Conservation (phyloP, 495 filamentous ascomycete species). For the Mycothermus thermophilus region DNA sequence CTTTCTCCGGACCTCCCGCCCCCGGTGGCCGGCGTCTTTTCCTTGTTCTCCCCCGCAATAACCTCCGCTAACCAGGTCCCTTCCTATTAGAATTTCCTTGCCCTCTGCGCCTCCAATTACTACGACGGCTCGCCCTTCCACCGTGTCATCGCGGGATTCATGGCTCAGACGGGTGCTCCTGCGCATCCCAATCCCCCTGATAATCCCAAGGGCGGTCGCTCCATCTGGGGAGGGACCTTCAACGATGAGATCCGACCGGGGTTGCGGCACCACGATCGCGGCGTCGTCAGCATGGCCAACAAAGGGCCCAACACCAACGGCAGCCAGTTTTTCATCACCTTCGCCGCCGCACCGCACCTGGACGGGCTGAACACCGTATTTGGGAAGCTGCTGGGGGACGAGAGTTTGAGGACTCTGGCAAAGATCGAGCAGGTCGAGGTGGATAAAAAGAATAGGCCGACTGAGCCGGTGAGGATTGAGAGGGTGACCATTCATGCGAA, state of each 20-base stretch:
- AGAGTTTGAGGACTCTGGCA: conserved; percentile 54
- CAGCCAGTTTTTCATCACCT: conserved; percentile 86
- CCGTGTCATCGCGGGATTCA: conserved; percentile 78
- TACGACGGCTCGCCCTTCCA: conserved; percentile 87
- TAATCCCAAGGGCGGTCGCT: conserved; percentile 64
- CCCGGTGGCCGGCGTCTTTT: too few relatives aligned
- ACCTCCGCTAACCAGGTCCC: not conserved
- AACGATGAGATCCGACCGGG: conserved; percentile 88
- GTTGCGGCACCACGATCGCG: conserved; percentile 72
- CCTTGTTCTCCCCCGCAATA: conserved; percentile 50
- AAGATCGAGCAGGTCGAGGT: conserved; percentile 62
- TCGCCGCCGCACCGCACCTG: conserved; percentile 76
- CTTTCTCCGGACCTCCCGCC: too few relatives aligned
- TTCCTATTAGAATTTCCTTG: conserved; percentile 85
- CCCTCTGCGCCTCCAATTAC: conserved; percentile 78
- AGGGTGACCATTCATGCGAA: conserved; percentile 85
- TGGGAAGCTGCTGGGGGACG: conserved; percentile 58
- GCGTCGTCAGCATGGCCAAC: conserved; percentile 90
- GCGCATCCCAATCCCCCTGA: conserved; percentile 41
- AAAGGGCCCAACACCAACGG: conserved; percentile 76
- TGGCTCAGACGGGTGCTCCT: conserved; percentile 80
- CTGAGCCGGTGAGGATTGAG: conserved; percentile 54
- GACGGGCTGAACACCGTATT: conserved; percentile 93
- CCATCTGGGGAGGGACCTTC: conserved; percentile 72
- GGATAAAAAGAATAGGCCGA: conserved; percentile 84